Evolutionary conservation across 176 grass and related monocot genomes (phyloP).

Genomic region (Echinochloa phyllopogon): DNA sequence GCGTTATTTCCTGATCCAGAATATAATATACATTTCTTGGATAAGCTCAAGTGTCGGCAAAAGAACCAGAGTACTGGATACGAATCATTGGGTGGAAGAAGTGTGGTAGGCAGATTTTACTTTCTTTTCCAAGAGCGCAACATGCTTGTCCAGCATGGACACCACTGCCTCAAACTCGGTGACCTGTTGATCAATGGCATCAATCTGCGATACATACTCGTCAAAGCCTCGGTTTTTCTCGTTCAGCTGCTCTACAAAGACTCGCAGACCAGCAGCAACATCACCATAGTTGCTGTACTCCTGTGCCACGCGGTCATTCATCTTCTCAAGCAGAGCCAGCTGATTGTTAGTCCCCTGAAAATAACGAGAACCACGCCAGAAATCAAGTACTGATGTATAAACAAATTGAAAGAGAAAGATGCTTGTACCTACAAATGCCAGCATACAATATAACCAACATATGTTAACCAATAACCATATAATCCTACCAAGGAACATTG

Average conservation of each 20-base stretch:
- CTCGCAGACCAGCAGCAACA: constrained; percentile 79
- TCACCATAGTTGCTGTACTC: constrained; percentile 84
- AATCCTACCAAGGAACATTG: background rate
- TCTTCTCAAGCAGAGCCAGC: constrained; percentile 77
- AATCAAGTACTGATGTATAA: background rate
- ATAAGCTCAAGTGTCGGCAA: background rate
- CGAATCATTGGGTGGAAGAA: constrained; percentile 40
- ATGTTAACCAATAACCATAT: background rate
- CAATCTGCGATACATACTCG: constrained; percentile 69
- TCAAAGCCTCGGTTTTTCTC: constrained; percentile 77
- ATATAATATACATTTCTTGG: background rate
- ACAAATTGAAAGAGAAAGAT: background rate
- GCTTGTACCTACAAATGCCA: background rate
- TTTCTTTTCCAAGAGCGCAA: constrained; percentile 86
- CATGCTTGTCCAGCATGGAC: constrained; percentile 86
- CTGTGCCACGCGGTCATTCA: constrained; percentile 67
- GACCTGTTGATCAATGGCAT: constrained; percentile 81
- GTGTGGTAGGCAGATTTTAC: constrained; percentile 61
- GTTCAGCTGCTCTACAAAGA: constrained; percentile 89
- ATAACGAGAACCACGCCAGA: background rate
- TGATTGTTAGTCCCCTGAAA: constrained; percentile 87
- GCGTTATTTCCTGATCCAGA: background rate
- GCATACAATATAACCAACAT: background rate
- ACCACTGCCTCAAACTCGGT: constrained; percentile 90
- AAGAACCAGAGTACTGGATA: background rate